Evolutionary conservation across 306 rosid species (phyloP), one percentile per base, ranked within the genome.

Genomic region (Quercus cerris): DNA sequence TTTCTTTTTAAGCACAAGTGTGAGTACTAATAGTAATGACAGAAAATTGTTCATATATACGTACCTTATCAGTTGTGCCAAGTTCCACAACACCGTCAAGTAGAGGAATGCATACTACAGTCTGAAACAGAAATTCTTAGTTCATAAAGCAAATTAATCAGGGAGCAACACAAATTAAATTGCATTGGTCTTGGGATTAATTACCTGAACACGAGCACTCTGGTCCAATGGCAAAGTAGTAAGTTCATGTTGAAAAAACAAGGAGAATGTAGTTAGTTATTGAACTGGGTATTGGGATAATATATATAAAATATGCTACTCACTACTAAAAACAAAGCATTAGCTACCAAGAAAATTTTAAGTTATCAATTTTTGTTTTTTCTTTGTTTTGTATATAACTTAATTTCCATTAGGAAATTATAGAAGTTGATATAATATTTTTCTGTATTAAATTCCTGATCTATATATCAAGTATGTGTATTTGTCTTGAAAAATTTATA

Each of bases 201-300:
- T 77, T 85, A 92, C 97, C 97, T 93, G 97, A 72, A 95, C 81
- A 14, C 84, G 85, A 86, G 98, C 99, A 86, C 99, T 95, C 99
- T 95, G 84, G 31, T 31, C 5, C 44, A 62, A 68, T 80, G 49
- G 79, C 22, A 51, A 49, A 67, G 56, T 54, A 59, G 51, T 54
- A 78, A 66, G 71, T 67, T 81, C 17, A 51, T 10, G 33, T 73
- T 73, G 74, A 35, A 38, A 76, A 0, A 78, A 33, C 52, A 19
- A 74, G 81, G 33, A 14, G 19, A 71, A 81, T 56, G 3, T 5
- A 33, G 81, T 85, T 75, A 83, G 89, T 76, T 75, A 5, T 28
- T 19, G 12, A 69, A 28, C 41, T 31, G 2, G n/a, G 35, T 18
- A 6, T 4, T 9, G 31, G 14, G 13, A 22, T 22, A 22, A 72